Conservation (phyloP, 2,329 filamentous ascomycete genomes). For the Arthrobotrys iridis region DNA sequence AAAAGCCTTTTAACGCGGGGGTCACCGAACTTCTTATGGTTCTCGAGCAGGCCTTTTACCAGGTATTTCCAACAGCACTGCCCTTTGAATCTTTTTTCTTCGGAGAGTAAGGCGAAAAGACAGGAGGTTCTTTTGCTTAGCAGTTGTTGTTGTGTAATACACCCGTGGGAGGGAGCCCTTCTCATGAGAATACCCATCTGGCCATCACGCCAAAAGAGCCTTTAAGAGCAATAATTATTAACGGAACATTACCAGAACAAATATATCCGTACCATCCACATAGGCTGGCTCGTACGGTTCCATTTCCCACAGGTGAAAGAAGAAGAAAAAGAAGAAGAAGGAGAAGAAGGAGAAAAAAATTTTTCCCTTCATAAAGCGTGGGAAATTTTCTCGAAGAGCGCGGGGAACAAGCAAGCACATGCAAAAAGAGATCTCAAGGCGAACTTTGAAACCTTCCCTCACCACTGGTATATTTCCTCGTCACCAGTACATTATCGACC, state of each 20-base stretch:
- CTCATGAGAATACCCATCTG: slow-evolving; percentile 32
- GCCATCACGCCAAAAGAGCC: slow-evolving; percentile 47
- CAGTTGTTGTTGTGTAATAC: slow-evolving; percentile 51
- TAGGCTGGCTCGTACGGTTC: slow-evolving; percentile 24
- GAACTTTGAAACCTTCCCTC: slow-evolving; percentile 12
- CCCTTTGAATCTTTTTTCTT: slow-evolving; percentile 27
- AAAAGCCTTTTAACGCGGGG: slow-evolving; percentile 38
- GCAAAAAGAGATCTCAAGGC: slow-evolving; percentile 26
- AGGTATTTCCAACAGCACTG: slow-evolving; percentile 42
- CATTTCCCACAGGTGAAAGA: slow-evolving; percentile 28
- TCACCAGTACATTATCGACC: background rate
- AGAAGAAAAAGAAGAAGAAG: too few relatives aligned
- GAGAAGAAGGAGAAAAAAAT: too few relatives aligned
- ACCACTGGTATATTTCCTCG: slow-evolving; percentile 20
- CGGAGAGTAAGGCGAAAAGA: slow-evolving; percentile 9
- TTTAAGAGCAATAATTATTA: slow-evolving; percentile 53
- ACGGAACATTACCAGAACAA: slow-evolving; percentile 45
- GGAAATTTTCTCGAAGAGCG: slow-evolving; percentile 25
- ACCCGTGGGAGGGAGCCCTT: slow-evolving; percentile 39
- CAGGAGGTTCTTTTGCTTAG: slow-evolving; percentile 32
- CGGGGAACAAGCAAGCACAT: slow-evolving; percentile 50
- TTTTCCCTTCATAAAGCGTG: slow-evolving; percentile 1
- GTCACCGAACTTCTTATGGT: slow-evolving; percentile 47
- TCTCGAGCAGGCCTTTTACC: slow-evolving; percentile 40
- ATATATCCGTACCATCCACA: slow-evolving; percentile 36